These are phyloP conservation scores for Leishmania gerbilli DNA, from an alignment of 208 protist species.

Conservation along the genomic window DNA sequence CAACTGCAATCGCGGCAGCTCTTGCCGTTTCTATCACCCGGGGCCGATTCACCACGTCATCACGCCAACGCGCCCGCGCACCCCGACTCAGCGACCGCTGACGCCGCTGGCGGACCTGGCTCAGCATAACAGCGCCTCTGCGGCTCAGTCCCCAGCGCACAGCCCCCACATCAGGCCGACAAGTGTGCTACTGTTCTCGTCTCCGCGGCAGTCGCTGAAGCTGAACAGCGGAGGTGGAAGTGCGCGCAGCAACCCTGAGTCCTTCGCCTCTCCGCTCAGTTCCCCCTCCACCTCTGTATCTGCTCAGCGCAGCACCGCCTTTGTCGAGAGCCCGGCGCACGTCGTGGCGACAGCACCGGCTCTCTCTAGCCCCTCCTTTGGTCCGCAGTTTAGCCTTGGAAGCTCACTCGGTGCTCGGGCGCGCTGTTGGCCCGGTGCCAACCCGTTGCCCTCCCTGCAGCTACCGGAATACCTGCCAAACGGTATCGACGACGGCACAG, in stretches of 20 bases:
- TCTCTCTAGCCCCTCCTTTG: slow-evolving; percentile 15
- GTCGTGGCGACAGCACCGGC: background rate
- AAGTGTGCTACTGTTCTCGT: background rate
- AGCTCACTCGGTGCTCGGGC: background rate
- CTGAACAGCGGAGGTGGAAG: background rate
- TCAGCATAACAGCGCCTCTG: slow-evolving; percentile 21
- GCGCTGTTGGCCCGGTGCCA: background rate
- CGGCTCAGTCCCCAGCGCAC: slow-evolving; percentile 12
- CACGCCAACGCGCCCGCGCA: slow-evolving; percentile 27
- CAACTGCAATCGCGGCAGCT: slow-evolving; percentile 63
- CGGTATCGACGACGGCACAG: background rate
- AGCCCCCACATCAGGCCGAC: slow-evolving; percentile 8
- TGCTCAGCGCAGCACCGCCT: slow-evolving; percentile 2
- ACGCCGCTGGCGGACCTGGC: slow-evolving; percentile 50
- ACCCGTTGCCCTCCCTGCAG: slow-evolving; percentile 7
- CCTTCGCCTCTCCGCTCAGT: slow-evolving; percentile 11
- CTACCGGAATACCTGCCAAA: slow-evolving; percentile 9
- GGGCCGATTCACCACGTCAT: slow-evolving; percentile 48
- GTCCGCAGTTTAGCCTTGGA: background rate
- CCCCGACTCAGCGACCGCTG: slow-evolving; percentile 34
- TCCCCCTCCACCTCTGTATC: slow-evolving; percentile 9
- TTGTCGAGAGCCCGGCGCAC: background rate
- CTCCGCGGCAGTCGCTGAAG: background rate
- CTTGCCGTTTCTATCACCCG: slow-evolving; percentile 61
- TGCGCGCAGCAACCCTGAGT: slow-evolving; percentile 12